These are phyloP conservation scores for Fusarium ramigenum DNA, from an alignment of 2,329 filamentous ascomycete species.

Conservation along the genomic window DNA sequence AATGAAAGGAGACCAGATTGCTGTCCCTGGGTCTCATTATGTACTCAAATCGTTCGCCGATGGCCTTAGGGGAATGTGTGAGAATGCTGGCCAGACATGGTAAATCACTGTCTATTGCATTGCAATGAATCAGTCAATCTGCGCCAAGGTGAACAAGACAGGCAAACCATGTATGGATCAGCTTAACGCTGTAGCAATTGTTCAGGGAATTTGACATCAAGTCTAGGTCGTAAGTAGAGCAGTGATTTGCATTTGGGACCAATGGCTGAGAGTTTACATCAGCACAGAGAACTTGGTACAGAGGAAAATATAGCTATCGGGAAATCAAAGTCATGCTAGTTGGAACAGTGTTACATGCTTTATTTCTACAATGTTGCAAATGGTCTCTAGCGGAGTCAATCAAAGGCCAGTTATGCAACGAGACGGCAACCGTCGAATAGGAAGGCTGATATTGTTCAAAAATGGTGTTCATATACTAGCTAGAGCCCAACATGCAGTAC, in stretches of 20 bases:
- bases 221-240: too few relatives aligned
- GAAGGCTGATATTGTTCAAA: rapidly evolving
- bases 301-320: too few relatives aligned
- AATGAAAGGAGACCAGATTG: not conserved
- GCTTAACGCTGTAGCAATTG: too few relatives aligned
- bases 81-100: not conserved
- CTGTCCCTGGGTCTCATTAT: not conserved
- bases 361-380: not conserved
- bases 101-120: not conserved
- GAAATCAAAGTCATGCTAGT: too few relatives aligned
- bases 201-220: too few relatives aligned
- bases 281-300: too few relatives aligned
- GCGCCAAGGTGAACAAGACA: not conserved
- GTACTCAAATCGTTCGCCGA: not conserved
- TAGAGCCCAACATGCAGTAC: rapidly evolving
- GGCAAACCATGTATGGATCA: not conserved
- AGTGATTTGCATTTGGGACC: too few relatives aligned
- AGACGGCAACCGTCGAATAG: rapidly evolving
- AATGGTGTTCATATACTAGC: not conserved
- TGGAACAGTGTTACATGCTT: not conserved
- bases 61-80: not conserved
- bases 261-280: too few relatives aligned
- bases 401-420: rapidly evolving
- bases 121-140: not conserved
- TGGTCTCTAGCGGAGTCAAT: rapidly evolving